Evolutionary conservation across 192 early-diverging fungal genomes (phyloP).

Genomic region (Podila epicladia): DNA sequence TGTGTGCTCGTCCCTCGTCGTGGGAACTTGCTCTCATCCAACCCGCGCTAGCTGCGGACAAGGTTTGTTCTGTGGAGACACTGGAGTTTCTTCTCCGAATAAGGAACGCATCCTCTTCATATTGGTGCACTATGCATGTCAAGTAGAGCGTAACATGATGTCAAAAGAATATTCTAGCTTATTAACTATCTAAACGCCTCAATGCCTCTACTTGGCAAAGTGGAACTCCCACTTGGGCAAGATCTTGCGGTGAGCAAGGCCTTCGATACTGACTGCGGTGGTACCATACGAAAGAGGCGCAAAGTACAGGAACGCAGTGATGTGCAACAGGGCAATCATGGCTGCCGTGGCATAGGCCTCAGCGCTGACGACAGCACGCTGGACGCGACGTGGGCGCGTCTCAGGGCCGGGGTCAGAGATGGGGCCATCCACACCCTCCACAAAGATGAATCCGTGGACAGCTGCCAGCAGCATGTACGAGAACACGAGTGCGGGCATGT

Average conservation of each 20-base stretch:
- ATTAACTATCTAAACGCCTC: background rate
- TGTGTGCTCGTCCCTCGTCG: no score
- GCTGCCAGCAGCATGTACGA: constrained; percentile 79
- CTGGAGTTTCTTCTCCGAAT: no score
- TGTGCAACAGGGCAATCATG: constrained; percentile 58
- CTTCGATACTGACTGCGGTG: constrained; percentile 64
- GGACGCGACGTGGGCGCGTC: constrained; percentile 51
- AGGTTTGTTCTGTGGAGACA: background rate
- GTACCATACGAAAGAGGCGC: constrained; percentile 90
- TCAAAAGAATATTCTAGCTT: background rate
- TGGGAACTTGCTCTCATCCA: no score
- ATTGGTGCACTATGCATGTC: background rate
- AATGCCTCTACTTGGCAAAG: constrained; percentile 53
- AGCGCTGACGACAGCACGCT: constrained; percentile 38
- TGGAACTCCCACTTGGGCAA: constrained; percentile 91
- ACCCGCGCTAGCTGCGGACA: background rate
- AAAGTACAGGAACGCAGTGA: constrained; percentile 80
- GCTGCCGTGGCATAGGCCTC: constrained; percentile 51
- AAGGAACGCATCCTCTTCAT: no score
- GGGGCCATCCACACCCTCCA: constrained; percentile 63
- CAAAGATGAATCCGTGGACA: constrained; percentile 81
- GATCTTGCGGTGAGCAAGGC: constrained; percentile 73
- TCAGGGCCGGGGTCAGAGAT: constrained; percentile 50
- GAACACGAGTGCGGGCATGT: constrained; percentile 89
- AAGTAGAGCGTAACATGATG: no score